These are phyloP conservation scores for Claviceps sorghi DNA, from an alignment of 2,329 filamentous ascomycete genomes.

Conservation along the genomic window DNA sequence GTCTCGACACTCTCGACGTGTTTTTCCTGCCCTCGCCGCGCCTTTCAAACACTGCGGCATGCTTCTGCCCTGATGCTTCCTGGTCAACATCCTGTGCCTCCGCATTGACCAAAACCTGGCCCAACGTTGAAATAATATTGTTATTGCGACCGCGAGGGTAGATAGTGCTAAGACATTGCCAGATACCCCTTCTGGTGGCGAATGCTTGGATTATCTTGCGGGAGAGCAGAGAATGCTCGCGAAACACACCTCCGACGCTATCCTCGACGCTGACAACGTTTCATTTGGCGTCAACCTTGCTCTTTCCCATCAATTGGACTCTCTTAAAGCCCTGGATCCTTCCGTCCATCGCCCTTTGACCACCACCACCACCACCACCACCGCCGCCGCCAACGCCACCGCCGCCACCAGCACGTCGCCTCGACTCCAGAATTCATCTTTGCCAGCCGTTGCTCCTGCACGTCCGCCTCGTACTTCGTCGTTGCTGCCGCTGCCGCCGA, in stretches of 20 bases:
- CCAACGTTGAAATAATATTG: neutral
- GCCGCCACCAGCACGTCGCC: slow-evolving; percentile 5
- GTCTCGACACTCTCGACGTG: neutral
- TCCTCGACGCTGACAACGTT: neutral
- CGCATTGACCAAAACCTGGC: neutral
- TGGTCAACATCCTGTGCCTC: neutral
- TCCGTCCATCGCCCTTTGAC: neutral
- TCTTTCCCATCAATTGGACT: neutral
- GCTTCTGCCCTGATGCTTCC: slow-evolving; percentile 1
- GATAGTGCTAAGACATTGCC: slow-evolving; percentile 1
- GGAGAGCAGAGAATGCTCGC: neutral
- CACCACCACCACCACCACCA: slow-evolving; percentile 1
- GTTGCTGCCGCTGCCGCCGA: slow-evolving; percentile 25
- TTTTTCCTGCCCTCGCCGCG: neutral
- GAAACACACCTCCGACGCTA: neutral
- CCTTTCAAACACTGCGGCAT: neutral
- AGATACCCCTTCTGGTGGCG: neutral
- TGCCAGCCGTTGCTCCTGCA: slow-evolving; percentile 16
- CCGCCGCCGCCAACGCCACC: neutral
- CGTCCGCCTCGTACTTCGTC: slow-evolving; percentile 29
- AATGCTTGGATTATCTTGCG: neutral
- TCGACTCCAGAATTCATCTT: slow-evolving; percentile 13
- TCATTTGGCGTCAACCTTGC: neutral
- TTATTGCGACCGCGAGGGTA: neutral
- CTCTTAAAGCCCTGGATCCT: slow-evolving; percentile 1